phyloP scores from a whole-genome alignment of 352 stramenopile genomes.

The Phytopythium delawarense region DNA sequence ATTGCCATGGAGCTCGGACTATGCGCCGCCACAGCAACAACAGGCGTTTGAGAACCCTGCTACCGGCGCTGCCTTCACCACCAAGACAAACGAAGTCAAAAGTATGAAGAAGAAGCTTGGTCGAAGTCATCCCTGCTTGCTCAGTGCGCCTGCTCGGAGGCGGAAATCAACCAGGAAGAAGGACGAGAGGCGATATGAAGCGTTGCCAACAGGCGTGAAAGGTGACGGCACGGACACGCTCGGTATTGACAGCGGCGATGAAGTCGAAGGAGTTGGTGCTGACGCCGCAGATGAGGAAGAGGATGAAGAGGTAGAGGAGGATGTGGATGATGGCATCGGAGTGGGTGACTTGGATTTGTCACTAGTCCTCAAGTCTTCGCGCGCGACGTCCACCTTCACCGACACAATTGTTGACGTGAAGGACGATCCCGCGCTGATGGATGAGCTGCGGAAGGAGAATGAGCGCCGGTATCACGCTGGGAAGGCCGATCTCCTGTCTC shows the following conservation, averaged over 20 bases:
- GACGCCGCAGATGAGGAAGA: constrained; percentile 9
- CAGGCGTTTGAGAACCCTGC: constrained; percentile 45
- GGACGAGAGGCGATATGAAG: constrained; percentile 5
- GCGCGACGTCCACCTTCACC: constrained; percentile 6
- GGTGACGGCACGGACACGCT: background rate
- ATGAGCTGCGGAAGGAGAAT: constrained; percentile 38
- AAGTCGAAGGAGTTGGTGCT: constrained; percentile 2
- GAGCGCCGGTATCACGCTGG: constrained; percentile 51
- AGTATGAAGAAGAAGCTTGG: background rate
- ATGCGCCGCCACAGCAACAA: constrained; percentile 26
- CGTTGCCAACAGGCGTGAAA: background rate
- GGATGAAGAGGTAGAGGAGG: constrained; percentile 9
- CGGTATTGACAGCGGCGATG: background rate
- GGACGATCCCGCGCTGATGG: constrained; percentile 46
- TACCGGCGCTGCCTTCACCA: background rate
- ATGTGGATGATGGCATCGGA: constrained; percentile 51
- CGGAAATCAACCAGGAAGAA: constrained; percentile 8
- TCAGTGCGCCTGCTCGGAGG: background rate
- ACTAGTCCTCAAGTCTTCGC: constrained; percentile 18
- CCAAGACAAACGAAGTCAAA: constrained; percentile 1
- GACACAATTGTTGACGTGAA: background rate
- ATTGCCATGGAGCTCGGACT: constrained; percentile 64
- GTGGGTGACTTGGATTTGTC: constrained; percentile 44
- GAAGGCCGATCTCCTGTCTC: constrained; percentile 33
- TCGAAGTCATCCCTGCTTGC: background rate